Base-by-base conservation (phyloP, 768 basidiomycete species). In the Filobasidium wieringae region DNA sequence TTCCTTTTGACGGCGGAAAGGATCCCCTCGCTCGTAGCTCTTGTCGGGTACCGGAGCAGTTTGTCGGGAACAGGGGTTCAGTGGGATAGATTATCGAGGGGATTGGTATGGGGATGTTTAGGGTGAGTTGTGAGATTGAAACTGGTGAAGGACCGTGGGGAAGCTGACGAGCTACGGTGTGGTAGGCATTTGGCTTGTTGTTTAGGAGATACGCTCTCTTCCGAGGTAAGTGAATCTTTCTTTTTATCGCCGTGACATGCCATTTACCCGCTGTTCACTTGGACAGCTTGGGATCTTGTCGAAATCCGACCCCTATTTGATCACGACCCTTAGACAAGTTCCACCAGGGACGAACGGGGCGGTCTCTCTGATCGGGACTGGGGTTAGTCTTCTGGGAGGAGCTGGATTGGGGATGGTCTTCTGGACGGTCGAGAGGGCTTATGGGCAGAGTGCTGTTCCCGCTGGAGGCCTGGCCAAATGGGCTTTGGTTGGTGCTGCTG, bases 331-430 rank as follows among this genome's bases (percentile, higher is more conserved):
- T 53, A 79, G 79, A 63, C 63, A 74, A 1, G 87, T 90, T 0
- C 90, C 90, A 1, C 83, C 84, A 1, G 92, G 92, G 2, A 95
- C 92, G 9, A 95, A 96, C 66, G 92, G 92, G 2, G 92, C 80
- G 0, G 80, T 95, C 58, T 86, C 88, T 5, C 56, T 80, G 2
- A 79, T 81, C 40, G 92, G 92, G 15, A 87, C 87, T 2, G 63
- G 81, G 15, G 83, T 84, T 7, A 88, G 87, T 0, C 73, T 84
- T 14, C 70, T 77, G 0, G 92, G 92, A 0, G 92, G 92, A 0
- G 66, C 78, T 2, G 63, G 84, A 3, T 83, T 93, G 64, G 91
- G 89, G 4, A 49, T 79, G 12, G 77, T 81, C 8, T 78, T 87
- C 68, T 45, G 32, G 47, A 17, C 33, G 80, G 79, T 22, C 53